Conservation (phyloP, 768 basidiomycete genomes). For the Serendipita vermifera region DNA sequence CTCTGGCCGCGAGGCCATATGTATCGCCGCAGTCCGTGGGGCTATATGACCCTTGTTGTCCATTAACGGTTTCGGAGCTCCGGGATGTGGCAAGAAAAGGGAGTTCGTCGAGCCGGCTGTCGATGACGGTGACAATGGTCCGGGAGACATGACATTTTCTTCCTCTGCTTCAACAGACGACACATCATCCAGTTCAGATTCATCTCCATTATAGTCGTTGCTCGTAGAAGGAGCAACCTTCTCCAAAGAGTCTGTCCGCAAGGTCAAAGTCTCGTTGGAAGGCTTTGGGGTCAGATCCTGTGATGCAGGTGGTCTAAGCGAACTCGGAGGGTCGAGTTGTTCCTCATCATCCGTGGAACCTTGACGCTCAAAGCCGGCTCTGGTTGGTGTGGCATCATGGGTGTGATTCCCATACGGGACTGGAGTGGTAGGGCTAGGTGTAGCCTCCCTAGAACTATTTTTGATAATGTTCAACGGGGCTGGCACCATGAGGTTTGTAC, state of each 20-base stretch:
- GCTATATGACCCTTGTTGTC: conserved; percentile 4
- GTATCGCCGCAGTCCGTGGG: neutral
- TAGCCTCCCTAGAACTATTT: neutral
- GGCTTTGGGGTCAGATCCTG: conserved; percentile 8
- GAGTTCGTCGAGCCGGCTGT: neutral
- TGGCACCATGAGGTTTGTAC: neutral
- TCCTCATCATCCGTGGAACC: conserved; percentile 5
- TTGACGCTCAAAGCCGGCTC: neutral
- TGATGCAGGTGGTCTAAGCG: neutral
- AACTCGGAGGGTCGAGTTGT: no score
- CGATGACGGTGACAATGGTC: conserved; percentile 8
- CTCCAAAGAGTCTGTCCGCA: neutral
- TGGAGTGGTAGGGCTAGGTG: neutral
- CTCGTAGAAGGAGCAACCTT: neutral
- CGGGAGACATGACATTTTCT: neutral
- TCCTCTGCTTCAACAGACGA: neutral
- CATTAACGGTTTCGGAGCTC: conserved; percentile 8
- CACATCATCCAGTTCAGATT: neutral
- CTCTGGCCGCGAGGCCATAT: neutral
- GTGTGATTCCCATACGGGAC: neutral
- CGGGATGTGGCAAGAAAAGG: conserved; percentile 12
- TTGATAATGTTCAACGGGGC: conserved; percentile 1
- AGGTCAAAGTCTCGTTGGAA: neutral
- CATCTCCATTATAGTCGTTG: neutral
- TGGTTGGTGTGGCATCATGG: no score